A percentile compares a stretch with the other conserved stretches of the same genome.
Conservation (phyloP, 1,139 yeast genomes). For the Sugiyamaella pinicola region DNA sequence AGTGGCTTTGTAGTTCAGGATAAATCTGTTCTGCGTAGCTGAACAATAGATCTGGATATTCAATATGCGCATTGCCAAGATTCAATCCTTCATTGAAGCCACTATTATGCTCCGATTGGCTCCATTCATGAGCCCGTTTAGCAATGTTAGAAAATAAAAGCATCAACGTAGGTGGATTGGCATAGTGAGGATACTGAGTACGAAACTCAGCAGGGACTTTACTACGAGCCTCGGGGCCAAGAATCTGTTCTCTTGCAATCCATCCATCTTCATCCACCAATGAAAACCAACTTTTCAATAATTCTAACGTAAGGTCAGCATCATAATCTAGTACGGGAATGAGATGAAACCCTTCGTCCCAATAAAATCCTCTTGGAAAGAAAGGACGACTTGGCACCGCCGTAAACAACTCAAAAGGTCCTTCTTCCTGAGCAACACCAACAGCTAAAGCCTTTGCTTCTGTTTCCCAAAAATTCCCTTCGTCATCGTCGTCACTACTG, state of each 20-base stretch:
- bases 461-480: constrained; percentile 44
- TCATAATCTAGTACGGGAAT: constrained; percentile 82
- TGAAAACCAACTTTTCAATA: constrained; percentile 83
- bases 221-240: constrained; percentile 88
- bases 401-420: constrained; percentile 63
- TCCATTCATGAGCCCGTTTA: constrained; percentile 46
- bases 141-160: constrained; percentile 72
- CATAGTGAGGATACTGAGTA: constrained; percentile 85
- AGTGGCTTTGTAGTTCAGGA: constrained; percentile 76
- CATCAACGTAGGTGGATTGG: constrained; percentile 94
- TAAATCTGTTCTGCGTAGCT: constrained; percentile 67
- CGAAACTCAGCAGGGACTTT: constrained; percentile 86
- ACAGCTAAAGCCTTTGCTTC: constrained; percentile 31
- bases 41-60: constrained; percentile 62
- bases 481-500: constrained; percentile 50
- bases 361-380: constrained; percentile 94
- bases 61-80: constrained; percentile 53
- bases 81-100: constrained; percentile 14
- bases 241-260: constrained; percentile 94
- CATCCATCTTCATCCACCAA: constrained; percentile 90
- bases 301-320: constrained; percentile 78
- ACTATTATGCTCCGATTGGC: neutral
- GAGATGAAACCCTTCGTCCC: constrained; percentile 98
- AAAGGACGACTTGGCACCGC: constrained; percentile 91
- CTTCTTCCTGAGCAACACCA: constrained; percentile 36